Conservation (phyloP, 2,329 filamentous ascomycete species). For the Aspergillus pseudoglaucus region DNA sequence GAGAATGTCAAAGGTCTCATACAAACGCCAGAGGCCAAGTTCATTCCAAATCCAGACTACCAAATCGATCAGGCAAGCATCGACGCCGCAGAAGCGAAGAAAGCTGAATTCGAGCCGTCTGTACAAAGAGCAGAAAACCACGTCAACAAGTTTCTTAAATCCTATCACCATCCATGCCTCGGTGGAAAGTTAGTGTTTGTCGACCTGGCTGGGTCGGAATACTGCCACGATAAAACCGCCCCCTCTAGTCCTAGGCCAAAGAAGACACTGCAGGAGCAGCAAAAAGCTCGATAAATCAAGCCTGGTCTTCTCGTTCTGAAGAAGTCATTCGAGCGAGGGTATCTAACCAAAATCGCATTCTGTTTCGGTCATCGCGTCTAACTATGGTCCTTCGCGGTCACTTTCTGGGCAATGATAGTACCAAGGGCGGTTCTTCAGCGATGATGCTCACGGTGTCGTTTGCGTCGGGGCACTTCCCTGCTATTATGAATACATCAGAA, state of each 20-base stretch:
- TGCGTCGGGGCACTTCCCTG: constrained; percentile 28
- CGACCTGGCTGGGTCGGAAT: constrained; percentile 42
- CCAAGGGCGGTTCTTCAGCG: constrained; percentile 21
- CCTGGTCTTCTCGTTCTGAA: constrained; percentile 39
- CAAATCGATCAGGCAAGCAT: constrained; percentile 32
- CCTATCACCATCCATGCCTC: constrained; percentile 21
- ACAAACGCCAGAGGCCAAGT: constrained; percentile 25
- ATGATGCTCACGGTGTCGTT: constrained; percentile 39
- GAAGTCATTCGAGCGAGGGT: constrained; percentile 42
- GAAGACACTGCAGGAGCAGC: constrained; percentile 34
- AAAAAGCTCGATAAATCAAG: constrained; percentile 41
- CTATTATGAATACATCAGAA: constrained; percentile 40
- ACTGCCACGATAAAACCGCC: constrained; percentile 25
- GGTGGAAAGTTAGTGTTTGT: constrained; percentile 42
- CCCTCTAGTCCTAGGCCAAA: constrained; percentile 6
- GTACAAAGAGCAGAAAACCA: constrained; percentile 31
- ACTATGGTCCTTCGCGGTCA: constrained; percentile 40
- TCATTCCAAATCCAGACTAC: constrained; percentile 29
- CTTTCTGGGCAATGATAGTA: constrained; percentile 18
- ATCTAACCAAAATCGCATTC: constrained; percentile 28
- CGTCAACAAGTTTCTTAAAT: constrained; percentile 19
- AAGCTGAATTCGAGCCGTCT: constrained; percentile 27
- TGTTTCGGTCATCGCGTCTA: constrained; percentile 37
- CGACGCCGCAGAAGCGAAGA: constrained; percentile 35
- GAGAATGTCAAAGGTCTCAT: constrained; percentile 30